Evolutionary conservation across 345 rosid genomes (phyloP), one percentile per base, ranked within the genome.

Genomic region (Anacardium occidentale): DNA sequence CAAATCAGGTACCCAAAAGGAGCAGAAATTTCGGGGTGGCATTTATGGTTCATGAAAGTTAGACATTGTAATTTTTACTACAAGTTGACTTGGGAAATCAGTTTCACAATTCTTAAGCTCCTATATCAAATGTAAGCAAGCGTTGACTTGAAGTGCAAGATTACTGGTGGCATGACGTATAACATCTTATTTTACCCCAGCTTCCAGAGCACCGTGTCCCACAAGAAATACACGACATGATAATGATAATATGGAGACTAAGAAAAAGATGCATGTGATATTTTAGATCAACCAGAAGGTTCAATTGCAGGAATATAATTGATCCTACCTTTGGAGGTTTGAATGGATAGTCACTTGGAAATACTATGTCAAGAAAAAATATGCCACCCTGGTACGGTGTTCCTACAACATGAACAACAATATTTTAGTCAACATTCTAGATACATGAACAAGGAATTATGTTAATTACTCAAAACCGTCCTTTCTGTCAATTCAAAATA

Each of bases 371-470:
- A 8, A 92, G 83, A 68, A 95, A 92, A 82, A 85, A 95, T 62
- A 92, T 84, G 25, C 99, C 99, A 13, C 93, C 97, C 81, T 87
- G 78, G 48, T 95, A 95, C 2, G 99, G 91, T 64, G 98, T 91
- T 71, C 94, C 99, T 95, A 75, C 80, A 79, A 64, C 13, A 78
- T 7, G 26, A 71, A 72, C 5, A 14, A 14, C 18, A 10, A 47
- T 13, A 59, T 61, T 20, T 25, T 57, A n/a, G 66, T 56, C 56
- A 63, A 74, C 62, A 52, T 9, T 15, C 45, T 20, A 20, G 62
- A 53, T 48, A 62, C 14, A 25, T n/a, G 20, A 32, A 20, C 57
- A 47, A 59, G 20, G 14, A 32, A 26, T n/a, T 64, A 45, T n/a
- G 20, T 4, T 21, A 42, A 8, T 22, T 62, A 44, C 25, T 21